Conservation (phyloP, 2,329 filamentous ascomycete genomes). For the Fusarium annulatum region DNA sequence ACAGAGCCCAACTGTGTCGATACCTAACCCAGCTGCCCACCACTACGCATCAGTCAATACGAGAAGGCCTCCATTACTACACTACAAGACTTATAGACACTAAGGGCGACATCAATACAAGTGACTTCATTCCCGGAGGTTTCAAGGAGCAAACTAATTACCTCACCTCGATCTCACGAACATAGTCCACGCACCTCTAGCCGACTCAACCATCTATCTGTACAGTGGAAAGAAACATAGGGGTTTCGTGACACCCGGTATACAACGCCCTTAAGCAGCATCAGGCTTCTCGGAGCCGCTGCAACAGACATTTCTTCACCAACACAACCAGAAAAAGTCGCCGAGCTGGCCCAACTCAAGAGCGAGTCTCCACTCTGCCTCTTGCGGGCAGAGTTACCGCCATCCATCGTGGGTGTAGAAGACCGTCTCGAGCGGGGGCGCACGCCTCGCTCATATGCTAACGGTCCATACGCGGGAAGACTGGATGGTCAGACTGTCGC, state of each 20-base stretch:
- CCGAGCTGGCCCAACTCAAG: slow-evolving; percentile 57
- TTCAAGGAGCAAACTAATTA: slow-evolving; percentile 1
- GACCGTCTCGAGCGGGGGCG: slow-evolving; percentile 45
- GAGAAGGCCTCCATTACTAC: slow-evolving; percentile 30
- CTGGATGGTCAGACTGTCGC: slow-evolving; percentile 65
- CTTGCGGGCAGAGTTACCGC: slow-evolving; percentile 53
- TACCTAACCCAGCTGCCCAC: slow-evolving; percentile 45
- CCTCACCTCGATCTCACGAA: not conserved
- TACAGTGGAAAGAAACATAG: slow-evolving; percentile 7
- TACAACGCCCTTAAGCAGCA: slow-evolving; percentile 29
- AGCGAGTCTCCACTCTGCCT: slow-evolving; percentile 56
- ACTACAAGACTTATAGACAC: slow-evolving; percentile 17
- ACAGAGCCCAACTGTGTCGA: slow-evolving; percentile 38
- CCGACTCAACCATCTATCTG: not conserved
- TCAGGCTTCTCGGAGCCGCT: slow-evolving; percentile 35
- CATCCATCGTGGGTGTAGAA: slow-evolving; percentile 46
- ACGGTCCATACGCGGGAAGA: slow-evolving; percentile 43
- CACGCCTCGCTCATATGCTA: slow-evolving; percentile 46
- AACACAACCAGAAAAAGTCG: slow-evolving; percentile 41
- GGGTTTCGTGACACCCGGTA: slow-evolving; percentile 17
- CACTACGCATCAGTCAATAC: slow-evolving; percentile 34
- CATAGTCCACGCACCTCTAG: slow-evolving; percentile 2
- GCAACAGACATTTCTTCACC: slow-evolving; percentile 22
- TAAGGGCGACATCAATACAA: slow-evolving; percentile 14
- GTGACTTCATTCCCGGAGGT: not conserved